Percentiles rank a stretch among this genome's conserved stretches.
These are phyloP conservation scores for Kondoa malvinella DNA, from an alignment of 768 basidiomycete species.

Conservation along the genomic window DNA sequence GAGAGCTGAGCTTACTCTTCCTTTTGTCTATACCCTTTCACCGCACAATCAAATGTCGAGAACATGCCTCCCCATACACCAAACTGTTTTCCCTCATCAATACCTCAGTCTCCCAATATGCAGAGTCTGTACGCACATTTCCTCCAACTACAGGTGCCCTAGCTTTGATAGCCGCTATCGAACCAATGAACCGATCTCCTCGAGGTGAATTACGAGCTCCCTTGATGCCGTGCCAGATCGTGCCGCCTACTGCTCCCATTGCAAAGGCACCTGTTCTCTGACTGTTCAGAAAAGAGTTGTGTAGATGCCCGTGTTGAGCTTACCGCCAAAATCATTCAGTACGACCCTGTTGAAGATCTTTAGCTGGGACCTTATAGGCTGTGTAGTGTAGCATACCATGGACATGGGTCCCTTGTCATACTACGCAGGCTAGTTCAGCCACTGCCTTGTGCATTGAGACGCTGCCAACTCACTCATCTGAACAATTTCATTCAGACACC, in stretches of 20 bases:
- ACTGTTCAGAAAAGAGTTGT: too few relatives aligned
- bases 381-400: background rate
- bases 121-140: slow-evolving; percentile 49
- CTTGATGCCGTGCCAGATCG: slow-evolving; percentile 97
- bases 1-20: slow-evolving; percentile 19
- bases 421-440: background rate
- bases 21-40: slow-evolving; percentile 43
- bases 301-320: background rate
- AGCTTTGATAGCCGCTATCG: slow-evolving; percentile 90
- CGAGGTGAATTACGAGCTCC: slow-evolving; percentile 90
- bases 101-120: background rate
- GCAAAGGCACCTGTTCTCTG: background rate
- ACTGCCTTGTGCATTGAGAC: background rate
- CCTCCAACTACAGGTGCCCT: slow-evolving; percentile 95
- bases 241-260: slow-evolving; percentile 76
- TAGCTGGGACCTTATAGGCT: background rate
- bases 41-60: slow-evolving; percentile 93
- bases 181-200: slow-evolving; percentile 85
- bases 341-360: background rate
- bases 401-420: background rate
- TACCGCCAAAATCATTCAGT: slow-evolving; percentile 6
- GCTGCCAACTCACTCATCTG: background rate
- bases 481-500: background rate
- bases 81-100: slow-evolving; percentile 19
- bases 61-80: slow-evolving; percentile 69